phyloP scores from a whole-genome alignment of 2,329 filamentous ascomycete species.

The Exutisphaerella laricina region DNA sequence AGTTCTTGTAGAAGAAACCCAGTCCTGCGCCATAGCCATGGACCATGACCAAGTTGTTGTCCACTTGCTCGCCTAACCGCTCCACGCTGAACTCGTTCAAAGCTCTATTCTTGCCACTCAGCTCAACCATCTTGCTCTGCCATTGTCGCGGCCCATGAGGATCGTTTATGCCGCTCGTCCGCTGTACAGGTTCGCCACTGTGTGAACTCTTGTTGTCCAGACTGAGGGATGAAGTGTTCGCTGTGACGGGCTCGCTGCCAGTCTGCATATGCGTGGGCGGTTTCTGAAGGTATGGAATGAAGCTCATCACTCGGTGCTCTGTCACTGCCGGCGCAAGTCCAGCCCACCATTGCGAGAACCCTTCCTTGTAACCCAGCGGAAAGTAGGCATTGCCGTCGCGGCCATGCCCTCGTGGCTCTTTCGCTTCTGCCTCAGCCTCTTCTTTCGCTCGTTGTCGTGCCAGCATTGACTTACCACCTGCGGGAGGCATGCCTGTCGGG shows the following conservation, averaged over 20 bases:
- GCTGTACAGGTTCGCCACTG: conserved; percentile 35
- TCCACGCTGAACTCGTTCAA: conserved; percentile 93
- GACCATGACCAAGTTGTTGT: conserved; percentile 88
- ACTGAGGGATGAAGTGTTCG: conserved; percentile 37
- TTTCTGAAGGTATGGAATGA: conserved; percentile 72
- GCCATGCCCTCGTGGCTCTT: conserved; percentile 12
- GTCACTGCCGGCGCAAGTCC: conserved; percentile 74
- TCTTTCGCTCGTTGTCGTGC: conserved; percentile 31
- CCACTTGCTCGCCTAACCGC: conserved; percentile 67
- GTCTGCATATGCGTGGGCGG: conserved; percentile 65
- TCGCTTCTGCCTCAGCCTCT: conserved; percentile 19
- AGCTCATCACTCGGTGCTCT: conserved; percentile 81
- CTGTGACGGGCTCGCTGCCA: conserved; percentile 47
- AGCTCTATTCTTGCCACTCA: conserved; percentile 79
- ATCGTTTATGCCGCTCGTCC: conserved; percentile 52
- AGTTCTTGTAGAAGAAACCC: conserved; percentile 98
- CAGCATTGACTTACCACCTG: conserved; percentile 31
- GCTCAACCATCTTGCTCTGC: conserved; percentile 75
- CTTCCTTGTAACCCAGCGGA: conserved; percentile 85
- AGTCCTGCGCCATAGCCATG: conserved; percentile 95
- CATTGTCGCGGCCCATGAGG: conserved; percentile 81
- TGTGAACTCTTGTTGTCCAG: conserved; percentile 30
- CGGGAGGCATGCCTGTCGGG: too few species aligned
- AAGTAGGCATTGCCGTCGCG: conserved; percentile 46
- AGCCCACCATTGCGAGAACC: conserved; percentile 90